These are phyloP conservation scores for Physocladia obscura DNA, from an alignment of 192 early-diverging fungal species.

Conservation along the genomic window DNA sequence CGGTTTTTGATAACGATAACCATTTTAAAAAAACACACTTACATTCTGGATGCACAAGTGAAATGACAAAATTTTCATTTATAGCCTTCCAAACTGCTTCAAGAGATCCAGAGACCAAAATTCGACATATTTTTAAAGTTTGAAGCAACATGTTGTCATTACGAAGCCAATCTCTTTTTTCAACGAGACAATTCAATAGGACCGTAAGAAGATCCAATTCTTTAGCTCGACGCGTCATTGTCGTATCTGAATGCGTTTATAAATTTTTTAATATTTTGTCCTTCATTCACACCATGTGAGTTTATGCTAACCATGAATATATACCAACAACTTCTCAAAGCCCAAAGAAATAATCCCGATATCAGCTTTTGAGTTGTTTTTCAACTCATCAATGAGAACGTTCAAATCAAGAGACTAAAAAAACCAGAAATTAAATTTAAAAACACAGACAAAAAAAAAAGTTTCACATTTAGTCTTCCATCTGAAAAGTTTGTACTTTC, in stretches of 20 bases:
- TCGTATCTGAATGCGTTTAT: conserved; percentile 2
- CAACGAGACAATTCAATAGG: conserved; percentile 2
- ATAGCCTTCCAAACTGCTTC: not conserved
- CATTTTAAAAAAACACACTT: not conserved
- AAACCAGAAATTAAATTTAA: too few relatives aligned
- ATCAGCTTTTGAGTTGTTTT: too few relatives aligned
- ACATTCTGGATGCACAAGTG: conserved; percentile 9
- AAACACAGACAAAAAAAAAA: too few relatives aligned
- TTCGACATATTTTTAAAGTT: conserved; percentile 10
- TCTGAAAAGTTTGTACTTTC: too few relatives aligned
- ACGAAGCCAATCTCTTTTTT: not conserved
- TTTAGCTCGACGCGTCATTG: conserved; percentile 1
- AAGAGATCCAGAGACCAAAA: not conserved
- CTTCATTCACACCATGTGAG: too few relatives aligned
- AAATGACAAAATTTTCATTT: not conserved
- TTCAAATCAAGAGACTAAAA: too few relatives aligned
- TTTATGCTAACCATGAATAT: too few relatives aligned
- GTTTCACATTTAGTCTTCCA: too few relatives aligned
- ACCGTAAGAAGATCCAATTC: not conserved
- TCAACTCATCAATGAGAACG: too few relatives aligned
- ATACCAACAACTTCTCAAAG: too few relatives aligned
- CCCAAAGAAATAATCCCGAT: too few relatives aligned
- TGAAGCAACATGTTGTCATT: not conserved
- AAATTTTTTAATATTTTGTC: too few relatives aligned
- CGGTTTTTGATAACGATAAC: not conserved